Conservation (phyloP, 495 filamentous ascomycete species). For the Astrothelium macrocarpum region DNA sequence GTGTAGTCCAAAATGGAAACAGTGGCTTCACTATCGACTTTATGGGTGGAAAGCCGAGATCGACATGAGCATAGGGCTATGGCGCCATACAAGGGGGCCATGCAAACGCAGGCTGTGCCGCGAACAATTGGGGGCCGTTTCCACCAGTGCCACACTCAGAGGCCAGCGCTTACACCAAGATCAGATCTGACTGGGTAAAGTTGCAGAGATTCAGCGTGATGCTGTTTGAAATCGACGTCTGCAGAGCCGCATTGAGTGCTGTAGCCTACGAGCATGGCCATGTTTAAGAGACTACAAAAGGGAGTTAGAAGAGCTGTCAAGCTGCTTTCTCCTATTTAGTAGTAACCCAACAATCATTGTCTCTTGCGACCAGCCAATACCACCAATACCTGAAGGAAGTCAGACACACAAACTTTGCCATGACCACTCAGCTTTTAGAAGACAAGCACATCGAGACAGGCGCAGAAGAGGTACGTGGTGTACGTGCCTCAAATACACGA, state of each 20-base stretch:
- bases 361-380: neutral
- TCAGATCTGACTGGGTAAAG: too few relatives aligned
- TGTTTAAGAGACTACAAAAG: neutral
- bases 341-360: neutral
- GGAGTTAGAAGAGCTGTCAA: neutral
- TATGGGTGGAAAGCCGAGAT: neutral
- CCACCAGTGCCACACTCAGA: neutral
- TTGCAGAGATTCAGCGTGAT: too few relatives aligned
- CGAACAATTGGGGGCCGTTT: neutral
- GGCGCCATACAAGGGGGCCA: neutral
- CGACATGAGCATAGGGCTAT: neutral
- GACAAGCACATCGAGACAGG: neutral
- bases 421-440: neutral
- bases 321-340: neutral
- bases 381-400: neutral
- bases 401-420: neutral
- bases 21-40: neutral
- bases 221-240: neutral
- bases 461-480: neutral
- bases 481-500: neutral
- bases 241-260: neutral
- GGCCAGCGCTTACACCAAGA: too few relatives aligned
- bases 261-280: neutral
- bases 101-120: neutral
- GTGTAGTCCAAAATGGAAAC: neutral